Base-by-base conservation (phyloP, 441 rosid species). In the Jatropha multifida region DNA sequence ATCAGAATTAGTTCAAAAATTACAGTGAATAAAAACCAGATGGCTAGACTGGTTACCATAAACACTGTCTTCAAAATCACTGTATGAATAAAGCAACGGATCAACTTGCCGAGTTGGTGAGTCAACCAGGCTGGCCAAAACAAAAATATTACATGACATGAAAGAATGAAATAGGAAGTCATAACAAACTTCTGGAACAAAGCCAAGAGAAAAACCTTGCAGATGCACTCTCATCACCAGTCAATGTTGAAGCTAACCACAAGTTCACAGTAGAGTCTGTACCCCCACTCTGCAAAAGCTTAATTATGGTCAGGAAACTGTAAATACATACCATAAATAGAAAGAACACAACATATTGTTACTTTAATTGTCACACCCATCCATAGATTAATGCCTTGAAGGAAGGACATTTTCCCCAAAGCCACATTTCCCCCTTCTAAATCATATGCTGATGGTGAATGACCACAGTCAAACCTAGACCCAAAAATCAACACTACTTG, bases 61-160 rank as follows among this genome's bases (percentile, higher is more conserved):
- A 52, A 95, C 92, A 80, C 95, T 89, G 81, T 95, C 98, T 82
- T 93, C 98, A 74, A 86, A 95, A 79, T 93, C 98, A 66, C 81
- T 88, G 86, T 89, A 95, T 56, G 97, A 80, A 80, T 85, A 81
- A 54, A 93, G 90, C 76, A 93, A 79, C 17, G 88, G 90, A 84
- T 94, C 86, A 60, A 72, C 80, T 68, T 68, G 83, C 69, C 27
- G 80, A 55, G 78, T 80, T 59, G 86, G 81, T 59, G 89, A 77
- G 55, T 83, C 90, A 42, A 82, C 85, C 81, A 77, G 32, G 81
- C 97, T 94, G 90, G 70, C 70, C 77, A 61, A 76, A 51, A 52
- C 68, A 64, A 7, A 44, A 73, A 77, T 3, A 74, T 9, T 23
- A 41, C 59, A 69, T 49, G 15, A 60, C 42, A 69, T 76, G 23